phyloP scores from a whole-genome alignment of 2,329 filamentous ascomycete species.

The Fusarium temperatum region DNA sequence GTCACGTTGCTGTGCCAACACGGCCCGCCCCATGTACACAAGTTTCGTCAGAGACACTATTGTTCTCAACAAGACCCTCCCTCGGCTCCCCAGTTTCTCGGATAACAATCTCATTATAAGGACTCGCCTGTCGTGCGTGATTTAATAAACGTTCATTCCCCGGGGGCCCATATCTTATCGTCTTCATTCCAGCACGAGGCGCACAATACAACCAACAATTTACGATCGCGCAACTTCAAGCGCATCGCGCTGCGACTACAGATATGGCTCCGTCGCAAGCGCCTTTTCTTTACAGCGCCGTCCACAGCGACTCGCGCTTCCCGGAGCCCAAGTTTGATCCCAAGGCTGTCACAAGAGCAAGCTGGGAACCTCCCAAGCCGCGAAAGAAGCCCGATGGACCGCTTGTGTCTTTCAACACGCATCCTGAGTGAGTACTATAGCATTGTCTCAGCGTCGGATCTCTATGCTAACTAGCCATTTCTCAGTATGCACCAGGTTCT shows the following conservation, averaged over 20 bases:
- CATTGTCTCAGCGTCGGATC: neutral
- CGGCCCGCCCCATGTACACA: constrained; percentile 22
- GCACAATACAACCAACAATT: constrained; percentile 3
- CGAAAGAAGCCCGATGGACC: constrained; percentile 77
- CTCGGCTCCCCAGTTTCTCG: constrained; percentile 11
- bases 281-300: constrained; percentile 78
- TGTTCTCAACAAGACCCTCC: constrained; percentile 14
- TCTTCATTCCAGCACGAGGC: constrained; percentile 21
- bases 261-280: constrained; percentile 46
- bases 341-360: constrained; percentile 83
- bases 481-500: constrained; percentile 69
- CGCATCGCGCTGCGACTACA: constrained; percentile 20
- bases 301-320: constrained; percentile 62
- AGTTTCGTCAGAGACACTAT: constrained; percentile 27
- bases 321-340: constrained; percentile 77
- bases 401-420: constrained; percentile 81
- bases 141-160: neutral
- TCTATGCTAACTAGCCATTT: neutral
- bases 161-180: neutral
- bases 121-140: neutral
- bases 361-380: constrained; percentile 70
- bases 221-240: constrained; percentile 8
- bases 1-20: constrained; percentile 42
- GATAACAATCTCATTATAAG: constrained; percentile 31
- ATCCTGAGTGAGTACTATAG: constrained; percentile 75